phyloP scores from a whole-genome alignment of 768 basidiomycete species.

The Pulveroboletus sp. region DNA sequence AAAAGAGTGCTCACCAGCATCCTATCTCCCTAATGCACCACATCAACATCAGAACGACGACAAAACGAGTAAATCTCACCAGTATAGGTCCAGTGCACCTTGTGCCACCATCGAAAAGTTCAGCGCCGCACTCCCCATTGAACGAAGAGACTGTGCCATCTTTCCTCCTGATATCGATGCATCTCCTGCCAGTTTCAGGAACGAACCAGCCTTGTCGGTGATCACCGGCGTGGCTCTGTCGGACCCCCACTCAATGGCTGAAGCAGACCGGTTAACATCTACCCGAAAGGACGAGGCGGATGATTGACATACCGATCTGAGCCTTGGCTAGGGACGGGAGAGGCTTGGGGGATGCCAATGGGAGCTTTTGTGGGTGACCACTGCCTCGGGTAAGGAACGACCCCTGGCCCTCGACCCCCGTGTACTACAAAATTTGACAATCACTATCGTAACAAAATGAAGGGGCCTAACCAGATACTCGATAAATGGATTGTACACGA shows the following conservation, averaged over 20 bases:
- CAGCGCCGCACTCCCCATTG: constrained; percentile 80
- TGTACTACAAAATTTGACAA: constrained; percentile 48
- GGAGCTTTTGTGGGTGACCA: constrained; percentile 53
- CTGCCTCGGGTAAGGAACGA: constrained; percentile 63
- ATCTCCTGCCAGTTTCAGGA: constrained; percentile 73
- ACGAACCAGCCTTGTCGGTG: constrained; percentile 60
- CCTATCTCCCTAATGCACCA: constrained; percentile 68
- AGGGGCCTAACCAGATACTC: constrained; percentile 59
- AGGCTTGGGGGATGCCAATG: constrained; percentile 61
- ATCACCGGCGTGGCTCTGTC: constrained; percentile 60
- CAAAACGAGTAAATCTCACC: constrained; percentile 45
- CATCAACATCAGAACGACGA: neutral
- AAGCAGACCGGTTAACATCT: constrained; percentile 5
- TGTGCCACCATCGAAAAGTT: constrained; percentile 86
- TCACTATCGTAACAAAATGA: neutral
- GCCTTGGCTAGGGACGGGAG: constrained; percentile 69
- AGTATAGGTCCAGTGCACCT: constrained; percentile 85
- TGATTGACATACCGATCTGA: constrained; percentile 49
- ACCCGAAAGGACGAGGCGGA: neutral
- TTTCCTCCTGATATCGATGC: constrained; percentile 63
- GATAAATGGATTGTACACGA: constrained; percentile 92
- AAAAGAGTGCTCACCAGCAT: constrained; percentile 45
- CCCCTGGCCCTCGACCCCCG: constrained; percentile 75
- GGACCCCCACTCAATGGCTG: constrained; percentile 88
- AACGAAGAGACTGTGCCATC: constrained; percentile 84